Base-by-base conservation (phyloP, 2,329 filamentous ascomycete species). In the Periconia sp. region DNA sequence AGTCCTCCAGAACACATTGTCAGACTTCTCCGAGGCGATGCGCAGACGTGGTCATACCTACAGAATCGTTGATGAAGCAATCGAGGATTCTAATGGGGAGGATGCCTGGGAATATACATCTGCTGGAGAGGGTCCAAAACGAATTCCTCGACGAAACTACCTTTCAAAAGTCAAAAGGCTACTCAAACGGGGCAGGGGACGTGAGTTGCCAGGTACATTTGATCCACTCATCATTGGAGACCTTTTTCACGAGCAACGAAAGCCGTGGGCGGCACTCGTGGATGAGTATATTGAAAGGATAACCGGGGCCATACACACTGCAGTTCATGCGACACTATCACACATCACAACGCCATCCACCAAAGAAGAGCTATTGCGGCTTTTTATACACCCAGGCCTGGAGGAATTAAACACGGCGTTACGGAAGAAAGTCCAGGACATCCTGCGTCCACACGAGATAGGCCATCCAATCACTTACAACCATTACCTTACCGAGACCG, bases 391-490 rank as follows among this genome's bases (percentile, higher is more conserved):
- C 6, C 17, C 43, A 0, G 11, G 52, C 15, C 31, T 65, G 13
- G 54, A 59, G 1, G 40, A 6, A 0, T 2, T 65, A 0, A 54
- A 41, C 2, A 40, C 6, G 2, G 54, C 51, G 2, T 44, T 66
- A 0, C 37, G 49, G 11, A 37, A 27, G 0, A 64, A 65, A 42
- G 53, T 59, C 0, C 18, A 13, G 0, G 58, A 64, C 18, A 41
- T 66, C 6, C 59, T 66, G 6, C 40, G 49, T 2, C 61, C 59
- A 3, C 60, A 66, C 31, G 41, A 58, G 5, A 45, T 23, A 9
- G 53, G 60, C 0, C 64, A 65, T 37, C 64, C 57, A 0, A 72
- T 72, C 41, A 76, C 71, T 0, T 76, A 75, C 57, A 74, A 76
- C 41, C 72, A 73, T 40, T 66, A 69, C n/a, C 65, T 73, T 33